Percentiles rank a stretch among this genome's conserved stretches.
These are phyloP conservation scores for Penicillium arizonense DNA, from an alignment of 495 filamentous ascomycete genomes.

Conservation along the genomic window DNA sequence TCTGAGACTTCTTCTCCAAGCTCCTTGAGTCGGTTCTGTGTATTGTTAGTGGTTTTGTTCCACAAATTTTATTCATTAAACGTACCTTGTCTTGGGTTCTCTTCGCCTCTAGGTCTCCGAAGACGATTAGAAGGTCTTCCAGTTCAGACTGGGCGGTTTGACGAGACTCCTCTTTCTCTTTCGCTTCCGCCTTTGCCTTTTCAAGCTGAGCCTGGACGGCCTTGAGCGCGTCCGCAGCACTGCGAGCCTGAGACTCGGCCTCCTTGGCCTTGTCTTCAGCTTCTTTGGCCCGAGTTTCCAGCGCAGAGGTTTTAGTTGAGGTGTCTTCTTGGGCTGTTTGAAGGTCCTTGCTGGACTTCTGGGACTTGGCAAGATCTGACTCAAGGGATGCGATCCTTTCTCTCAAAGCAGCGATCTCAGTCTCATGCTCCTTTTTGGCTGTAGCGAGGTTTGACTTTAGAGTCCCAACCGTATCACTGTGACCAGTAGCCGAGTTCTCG, in stretches of 20 bases:
- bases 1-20: constrained; percentile 76
- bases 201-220: constrained; percentile 20
- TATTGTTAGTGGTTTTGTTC: constrained; percentile 22
- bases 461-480: constrained; percentile 51
- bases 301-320: constrained; percentile 43
- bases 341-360: constrained; percentile 52
- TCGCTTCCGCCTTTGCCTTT: constrained; percentile 27
- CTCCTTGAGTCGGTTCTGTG: constrained; percentile 67
- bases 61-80: constrained; percentile 7
- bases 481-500: constrained; percentile 59
- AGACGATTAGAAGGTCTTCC: constrained; percentile 83
- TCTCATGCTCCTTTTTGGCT: constrained; percentile 51
- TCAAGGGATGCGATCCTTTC: constrained; percentile 53
- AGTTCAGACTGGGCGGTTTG: constrained; percentile 66
- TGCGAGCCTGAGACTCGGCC: constrained; percentile 48
- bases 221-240: constrained; percentile 21
- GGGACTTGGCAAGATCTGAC: constrained; percentile 57
- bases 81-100: constrained; percentile 74
- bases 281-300: constrained; percentile 46
- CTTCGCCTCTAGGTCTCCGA: constrained; percentile 89
- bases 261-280: constrained; percentile 38
- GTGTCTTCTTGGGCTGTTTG: constrained; percentile 57
- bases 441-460: constrained; percentile 59
- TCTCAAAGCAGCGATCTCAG: constrained; percentile 58
- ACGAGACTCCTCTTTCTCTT: constrained; percentile 63